phyloP scores from a whole-genome alignment of 2,329 filamentous ascomycete species.

The Penicillium aurantiogriseum region DNA sequence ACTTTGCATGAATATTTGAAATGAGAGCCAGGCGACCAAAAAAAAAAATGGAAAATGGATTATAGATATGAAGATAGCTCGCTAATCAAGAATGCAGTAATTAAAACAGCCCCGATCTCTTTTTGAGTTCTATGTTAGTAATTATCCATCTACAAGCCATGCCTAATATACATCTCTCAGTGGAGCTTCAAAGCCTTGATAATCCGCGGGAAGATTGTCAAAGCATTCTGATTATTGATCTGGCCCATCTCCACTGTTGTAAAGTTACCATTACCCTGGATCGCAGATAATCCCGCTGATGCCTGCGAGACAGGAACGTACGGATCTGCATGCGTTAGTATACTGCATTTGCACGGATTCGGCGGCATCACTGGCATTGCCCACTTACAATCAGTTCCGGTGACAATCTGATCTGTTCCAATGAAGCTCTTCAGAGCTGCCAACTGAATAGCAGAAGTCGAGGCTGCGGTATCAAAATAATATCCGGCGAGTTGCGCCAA shows the following conservation, averaged over 20 bases:
- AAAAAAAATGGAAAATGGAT: too few relatives aligned
- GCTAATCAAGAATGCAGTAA: too few relatives aligned
- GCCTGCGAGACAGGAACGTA: constrained; percentile 19
- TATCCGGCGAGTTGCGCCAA: constrained; percentile 25
- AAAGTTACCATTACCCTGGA: constrained; percentile 22
- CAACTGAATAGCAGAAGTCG: constrained; percentile 24
- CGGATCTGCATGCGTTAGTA: constrained; percentile 17
- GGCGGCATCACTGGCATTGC: too few relatives aligned
- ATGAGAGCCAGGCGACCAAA: too few relatives aligned
- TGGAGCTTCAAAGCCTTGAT: background rate
- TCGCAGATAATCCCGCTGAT: constrained; percentile 5
- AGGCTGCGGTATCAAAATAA: constrained; percentile 18
- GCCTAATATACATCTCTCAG: background rate
- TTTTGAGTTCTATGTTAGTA: background rate
- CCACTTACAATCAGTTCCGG: constrained; percentile 28
- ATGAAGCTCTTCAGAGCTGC: constrained; percentile 26
- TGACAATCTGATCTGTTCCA: constrained; percentile 19
- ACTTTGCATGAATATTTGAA: too few relatives aligned
- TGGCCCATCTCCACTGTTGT: constrained; percentile 17
- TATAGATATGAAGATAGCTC: too few relatives aligned
- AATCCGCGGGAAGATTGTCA: constrained; percentile 23
- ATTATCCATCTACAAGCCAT: background rate
- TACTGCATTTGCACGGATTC: background rate
- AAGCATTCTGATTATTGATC: constrained; percentile 26
- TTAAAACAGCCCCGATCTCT: too few relatives aligned